Base-by-base conservation (phyloP, 1,139 yeast species). In the Hansenula lynferdii region DNA sequence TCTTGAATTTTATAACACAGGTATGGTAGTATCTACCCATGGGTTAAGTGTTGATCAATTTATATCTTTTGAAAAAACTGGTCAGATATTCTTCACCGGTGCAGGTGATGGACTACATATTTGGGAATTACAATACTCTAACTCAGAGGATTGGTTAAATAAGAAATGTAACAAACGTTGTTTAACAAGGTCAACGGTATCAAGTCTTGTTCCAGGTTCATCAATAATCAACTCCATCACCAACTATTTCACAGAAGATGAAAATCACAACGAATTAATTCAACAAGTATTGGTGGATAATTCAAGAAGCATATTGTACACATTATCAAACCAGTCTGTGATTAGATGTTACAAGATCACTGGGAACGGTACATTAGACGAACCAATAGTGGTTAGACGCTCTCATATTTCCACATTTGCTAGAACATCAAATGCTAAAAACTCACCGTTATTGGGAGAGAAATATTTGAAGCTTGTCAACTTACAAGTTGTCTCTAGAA, bases 81-180 rank as follows among this genome's bases (percentile, higher is more conserved):
- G 89, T 36, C 90, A 94, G 40, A 77, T 94, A 8, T 87, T 85
- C 57, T 86, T 94, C 58, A 72, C 85, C 16, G 95, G 96, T 11
- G 70, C 75, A 45, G 70, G 82, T 16, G 89, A 85, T 50, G 95
- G 92, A 3, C 66, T 75, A 33, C 80, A 90, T 51, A 70, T 94
- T 35, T 92, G 97, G 96, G 89, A 87, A 56, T 68, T 92, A 41
- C 81, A 78, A 43, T 94, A 94, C 57, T 76, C 90, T n/a, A 84
- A 81, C 47, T 77, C 84, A 27, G 92, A 90, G 34, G 83, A 87
- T 36, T 92, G 96, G 85, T 87, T 87, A 56, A 79, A 82, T 46
- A 84, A 85, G 54, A 83, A 80, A 51, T 86, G 96, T 56, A 80
- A 79, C 48, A 89, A 87, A 58, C 77, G 82, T 24, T 86, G 96